phyloP scores from a whole-genome alignment of 176 grass and related monocot genomes.

The Saccharum officinarum region DNA sequence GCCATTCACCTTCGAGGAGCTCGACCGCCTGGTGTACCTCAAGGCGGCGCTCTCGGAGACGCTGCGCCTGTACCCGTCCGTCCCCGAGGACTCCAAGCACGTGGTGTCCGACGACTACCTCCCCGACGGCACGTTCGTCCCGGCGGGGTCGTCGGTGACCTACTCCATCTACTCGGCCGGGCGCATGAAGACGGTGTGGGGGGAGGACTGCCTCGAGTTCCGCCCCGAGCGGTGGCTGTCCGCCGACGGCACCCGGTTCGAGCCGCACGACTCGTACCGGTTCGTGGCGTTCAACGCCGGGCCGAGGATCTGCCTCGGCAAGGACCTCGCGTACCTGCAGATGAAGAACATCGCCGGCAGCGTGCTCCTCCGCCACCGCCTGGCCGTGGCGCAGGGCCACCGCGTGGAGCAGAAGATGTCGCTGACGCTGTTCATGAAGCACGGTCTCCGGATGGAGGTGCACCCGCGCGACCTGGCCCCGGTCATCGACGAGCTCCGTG shows the following conservation, averaged over 20 bases:
- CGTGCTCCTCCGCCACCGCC: constrained; percentile 80
- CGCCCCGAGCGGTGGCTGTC: constrained; percentile 85
- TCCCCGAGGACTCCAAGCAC: constrained; percentile 96
- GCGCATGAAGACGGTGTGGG: constrained; percentile 87
- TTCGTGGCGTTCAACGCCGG: constrained; percentile 97
- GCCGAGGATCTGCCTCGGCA: constrained; percentile 87
- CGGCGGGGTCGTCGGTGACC: constrained; percentile 81
- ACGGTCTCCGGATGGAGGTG: constrained; percentile 84
- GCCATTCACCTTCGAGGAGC: constrained; percentile 85
- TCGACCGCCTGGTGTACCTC: constrained; percentile 87
- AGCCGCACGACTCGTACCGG: constrained; percentile 77
- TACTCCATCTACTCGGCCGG: constrained; percentile 97
- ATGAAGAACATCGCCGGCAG: constrained; percentile 94
- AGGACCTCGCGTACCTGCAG: constrained; percentile 96
- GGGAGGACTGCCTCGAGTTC: constrained; percentile 91
- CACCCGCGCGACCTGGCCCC: constrained; percentile 56
- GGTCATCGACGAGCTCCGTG: constrained; percentile 32
- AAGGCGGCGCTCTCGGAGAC: constrained; percentile 95
- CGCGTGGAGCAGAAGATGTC: constrained; percentile 99
- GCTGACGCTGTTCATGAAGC: constrained; percentile 97
- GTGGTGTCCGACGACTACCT: constrained; percentile 77
- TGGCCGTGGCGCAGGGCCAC: constrained; percentile 67
- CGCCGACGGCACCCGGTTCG: constrained; percentile 62
- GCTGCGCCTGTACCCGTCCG: constrained; percentile 90
- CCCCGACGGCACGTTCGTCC: constrained; percentile 89